phyloP scores from a whole-genome alignment of 2,329 filamentous ascomycete species.

The Exutisphaerella laricina region DNA sequence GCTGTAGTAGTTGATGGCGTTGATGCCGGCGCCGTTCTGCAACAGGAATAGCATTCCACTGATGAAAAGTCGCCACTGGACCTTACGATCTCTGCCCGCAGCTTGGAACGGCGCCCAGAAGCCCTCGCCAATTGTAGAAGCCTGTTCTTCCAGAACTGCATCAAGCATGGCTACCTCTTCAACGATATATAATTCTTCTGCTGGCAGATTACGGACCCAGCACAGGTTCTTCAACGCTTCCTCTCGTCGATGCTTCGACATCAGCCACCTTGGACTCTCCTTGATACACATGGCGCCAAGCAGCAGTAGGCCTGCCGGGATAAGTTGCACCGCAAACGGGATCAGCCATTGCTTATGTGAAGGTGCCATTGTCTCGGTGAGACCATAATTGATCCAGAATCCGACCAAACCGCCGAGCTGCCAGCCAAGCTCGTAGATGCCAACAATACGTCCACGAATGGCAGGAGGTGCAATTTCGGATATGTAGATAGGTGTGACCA shows the following conservation, averaged over 20 bases:
- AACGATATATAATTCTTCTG: slow-evolving; percentile 60
- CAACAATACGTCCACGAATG: slow-evolving; percentile 54
- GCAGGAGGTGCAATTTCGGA: slow-evolving; percentile 54
- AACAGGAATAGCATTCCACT: slow-evolving; percentile 70
- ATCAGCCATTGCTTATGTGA: slow-evolving; percentile 44
- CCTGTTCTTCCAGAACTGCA: slow-evolving; percentile 60
- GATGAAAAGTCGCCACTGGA: slow-evolving; percentile 67
- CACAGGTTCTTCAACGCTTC: slow-evolving; percentile 43
- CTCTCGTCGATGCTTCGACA: slow-evolving; percentile 38
- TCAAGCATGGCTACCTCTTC: slow-evolving; percentile 70
- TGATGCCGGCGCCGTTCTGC: slow-evolving; percentile 67
- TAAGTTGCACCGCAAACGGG: slow-evolving; percentile 59
- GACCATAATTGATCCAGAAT: slow-evolving; percentile 47
- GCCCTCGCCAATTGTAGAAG: slow-evolving; percentile 58
- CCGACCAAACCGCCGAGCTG: slow-evolving; percentile 48
- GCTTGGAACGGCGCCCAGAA: slow-evolving; percentile 68
- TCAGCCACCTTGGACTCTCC: slow-evolving; percentile 43
- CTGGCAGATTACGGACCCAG: slow-evolving; percentile 58
- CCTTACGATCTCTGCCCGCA: slow-evolving; percentile 50
- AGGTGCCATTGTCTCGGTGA: slow-evolving; percentile 39
- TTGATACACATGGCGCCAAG: slow-evolving; percentile 40
- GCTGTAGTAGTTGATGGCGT: slow-evolving; percentile 70
- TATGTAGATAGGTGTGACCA: slow-evolving; percentile 56
- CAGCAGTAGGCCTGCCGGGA: slow-evolving; percentile 57
- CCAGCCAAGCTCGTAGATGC: slow-evolving; percentile 53